A percentile compares a stretch with the other conserved stretches of the same genome.
Evolutionary conservation across 139 green algal genomes (phyloP).

Genomic region (Volvox reticuliferus): DNA sequence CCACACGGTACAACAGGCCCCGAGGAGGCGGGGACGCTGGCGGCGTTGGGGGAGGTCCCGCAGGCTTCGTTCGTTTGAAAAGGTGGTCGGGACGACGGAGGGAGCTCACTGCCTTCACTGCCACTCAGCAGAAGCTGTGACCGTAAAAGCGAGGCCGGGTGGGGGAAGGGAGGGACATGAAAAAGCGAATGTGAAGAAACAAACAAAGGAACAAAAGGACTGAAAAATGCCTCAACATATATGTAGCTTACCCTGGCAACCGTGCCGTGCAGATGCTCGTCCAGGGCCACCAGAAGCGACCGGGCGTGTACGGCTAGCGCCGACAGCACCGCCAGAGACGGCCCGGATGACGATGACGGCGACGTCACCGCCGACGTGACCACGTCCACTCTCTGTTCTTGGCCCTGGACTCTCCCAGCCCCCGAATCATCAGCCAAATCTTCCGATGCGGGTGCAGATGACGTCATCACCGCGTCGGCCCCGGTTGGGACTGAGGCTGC

Average conservation of each 20-base stretch:
- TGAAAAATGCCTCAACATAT: neutral
- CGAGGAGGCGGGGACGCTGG: neutral
- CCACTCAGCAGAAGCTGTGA: neutral
- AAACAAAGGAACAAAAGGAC: neutral
- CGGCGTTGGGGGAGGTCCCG: neutral
- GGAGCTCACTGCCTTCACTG: neutral
- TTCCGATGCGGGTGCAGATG: neutral
- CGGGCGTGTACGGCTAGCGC: constrained; percentile 6
- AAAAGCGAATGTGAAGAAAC: neutral
- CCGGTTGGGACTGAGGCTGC: neutral
- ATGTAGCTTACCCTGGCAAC: neutral
- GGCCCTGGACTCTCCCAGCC: neutral
- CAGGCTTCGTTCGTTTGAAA: neutral
- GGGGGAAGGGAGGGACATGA: neutral
- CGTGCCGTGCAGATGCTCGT: constrained; percentile 31
- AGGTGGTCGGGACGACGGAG: neutral
- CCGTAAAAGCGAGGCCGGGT: neutral
- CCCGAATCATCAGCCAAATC: neutral
- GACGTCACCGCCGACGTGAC: neutral
- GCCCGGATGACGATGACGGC: neutral
- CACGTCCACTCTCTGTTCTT: neutral
- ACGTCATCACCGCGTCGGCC: neutral
- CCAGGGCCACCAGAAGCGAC: neutral
- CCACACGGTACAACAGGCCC: neutral
- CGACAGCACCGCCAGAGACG: neutral